Evolutionary conservation across 345 rosid species (phyloP).

Genomic region (Eucalyptus erythrocorys): DNA sequence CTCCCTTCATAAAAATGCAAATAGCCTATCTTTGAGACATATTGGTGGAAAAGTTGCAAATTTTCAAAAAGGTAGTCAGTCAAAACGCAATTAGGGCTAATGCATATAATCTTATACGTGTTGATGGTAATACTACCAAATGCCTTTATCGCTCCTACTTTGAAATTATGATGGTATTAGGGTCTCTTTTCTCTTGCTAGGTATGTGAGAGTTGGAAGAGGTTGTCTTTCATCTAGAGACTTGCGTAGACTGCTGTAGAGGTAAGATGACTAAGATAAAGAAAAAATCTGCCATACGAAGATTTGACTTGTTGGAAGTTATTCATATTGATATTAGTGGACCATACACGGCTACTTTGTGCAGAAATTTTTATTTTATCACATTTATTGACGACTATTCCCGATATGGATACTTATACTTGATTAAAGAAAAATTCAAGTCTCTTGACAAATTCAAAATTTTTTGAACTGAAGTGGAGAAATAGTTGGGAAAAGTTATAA

Average conservation of each 20-base stretch:
- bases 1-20: background rate
- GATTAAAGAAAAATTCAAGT: no score
- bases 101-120: background rate
- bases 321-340: no score
- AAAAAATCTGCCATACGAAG: background rate
- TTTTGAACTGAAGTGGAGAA: no score
- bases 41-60: background rate
- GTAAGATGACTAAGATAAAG: no score
- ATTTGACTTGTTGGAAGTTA: fast-evolving
- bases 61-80: background rate
- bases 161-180: slow-evolving; percentile 23
- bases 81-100: background rate
- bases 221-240: slow-evolving; percentile 12
- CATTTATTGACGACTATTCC: no score
- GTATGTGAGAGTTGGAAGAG: slow-evolving; percentile 31
- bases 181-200: slow-evolving; percentile 37
- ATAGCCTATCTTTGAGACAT: background rate
- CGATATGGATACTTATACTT: no score
- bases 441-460: no score
- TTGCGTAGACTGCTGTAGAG: no score
- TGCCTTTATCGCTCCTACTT: slow-evolving; percentile 49
- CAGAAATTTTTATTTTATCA: no score
- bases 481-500: no score
- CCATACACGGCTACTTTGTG: no score
- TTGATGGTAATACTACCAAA: slow-evolving; percentile 2